Base-by-base conservation (phyloP, 495 filamentous ascomycete species). In the Hamigera avellanea region DNA sequence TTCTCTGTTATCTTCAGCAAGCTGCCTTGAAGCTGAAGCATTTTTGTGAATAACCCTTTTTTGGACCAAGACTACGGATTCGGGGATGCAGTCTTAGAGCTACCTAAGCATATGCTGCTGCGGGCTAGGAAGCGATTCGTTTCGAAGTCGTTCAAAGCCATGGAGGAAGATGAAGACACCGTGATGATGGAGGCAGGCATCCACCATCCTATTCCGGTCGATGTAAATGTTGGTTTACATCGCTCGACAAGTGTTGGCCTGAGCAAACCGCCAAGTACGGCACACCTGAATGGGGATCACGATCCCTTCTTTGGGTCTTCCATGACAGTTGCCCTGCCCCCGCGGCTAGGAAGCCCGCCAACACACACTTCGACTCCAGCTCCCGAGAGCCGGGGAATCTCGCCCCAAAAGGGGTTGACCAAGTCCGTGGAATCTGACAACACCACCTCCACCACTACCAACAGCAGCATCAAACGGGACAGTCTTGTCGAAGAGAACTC, bases 151-250 rank as follows among this genome's bases (percentile, higher is more conserved):
- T 36, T 23, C 14, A 32, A 36, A 35, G 44, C 30, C 3, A 63
- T 63, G 57, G 57, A 53, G 32, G 50, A 46, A 17, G 62, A 63
- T 42, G 54, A 64, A 37, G 62, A 67, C 39, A 59, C 51, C 14
- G 41, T 64, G 9, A 67, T 66, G 64, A 50, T 53, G 16, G 53
- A 64, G 14, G 45, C 49, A 12, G 43, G 45, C 37, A 37, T 50
- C 25, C 54, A 44, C 19, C 32, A 33, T 16, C 41, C 37, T 25
- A 39, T 49, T 29, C 41, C 47, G 19, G 26, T 40, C 33, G 26
- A 49, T 29, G 40, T 52, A 15, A 26, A 7, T 26, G 12, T 12
- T 26, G 12, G 7, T 26, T 7, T 12, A 6, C 44, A 44, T 19
- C 27, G 45, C 19, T 35, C 45, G 19, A 26, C 28, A n/a, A 28